Evolutionary conservation across 73 alveolate species (phyloP), one percentile per base, ranked within the genome.

Genomic region (Symbiodinium pilosum): DNA sequence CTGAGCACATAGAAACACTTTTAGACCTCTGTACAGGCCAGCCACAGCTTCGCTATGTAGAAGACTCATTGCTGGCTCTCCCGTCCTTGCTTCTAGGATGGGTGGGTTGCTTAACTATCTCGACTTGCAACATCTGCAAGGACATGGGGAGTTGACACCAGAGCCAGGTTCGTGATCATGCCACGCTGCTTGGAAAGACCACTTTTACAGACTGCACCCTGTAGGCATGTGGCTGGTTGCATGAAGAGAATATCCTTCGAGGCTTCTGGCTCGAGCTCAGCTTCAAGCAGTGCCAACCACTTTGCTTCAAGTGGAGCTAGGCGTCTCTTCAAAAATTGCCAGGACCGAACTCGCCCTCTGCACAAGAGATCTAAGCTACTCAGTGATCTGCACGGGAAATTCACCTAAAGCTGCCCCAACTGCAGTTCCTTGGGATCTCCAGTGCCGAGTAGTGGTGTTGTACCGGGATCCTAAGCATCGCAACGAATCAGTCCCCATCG

Each of bases 401-500:
- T n/a, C 59, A 6, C 59, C 59, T 47, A 47, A 47, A 6, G n/a
- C n/a, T n/a, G n/a, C 59, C 59, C 59, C 14, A 47, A 47, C 59
- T 14, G 21, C 59, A 9, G 14, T 9, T 9, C 59, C 59, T 14
- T 47, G 14, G 14, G 14, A 6, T 14, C 59, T 47, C 6, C 59
- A 47, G 21, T 47, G 14, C 59, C 6, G 6, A 9, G 59, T 9
- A 47, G 14, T 47, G 21, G 14, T 6, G 14, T 14, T 9, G 59
- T 47, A 6, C 14, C 21, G 59, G 14, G 14, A 47, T 14, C 59
- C 14, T 14, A 47, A 14, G 59, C 95, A 59, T 39, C 59, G 95
- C 95, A 84, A 89, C 95, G 6, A 44, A 7, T 89, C 95, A 89
- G 75, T 89, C 95, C 36, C 95, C 95, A 42, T 89, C 87, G 43